Percentiles rank a stretch among this genome's conserved stretches.
These are phyloP conservation scores for Forsythia suspensa DNA, from an alignment of 257 asterid species.

Conservation along the genomic window DNA sequence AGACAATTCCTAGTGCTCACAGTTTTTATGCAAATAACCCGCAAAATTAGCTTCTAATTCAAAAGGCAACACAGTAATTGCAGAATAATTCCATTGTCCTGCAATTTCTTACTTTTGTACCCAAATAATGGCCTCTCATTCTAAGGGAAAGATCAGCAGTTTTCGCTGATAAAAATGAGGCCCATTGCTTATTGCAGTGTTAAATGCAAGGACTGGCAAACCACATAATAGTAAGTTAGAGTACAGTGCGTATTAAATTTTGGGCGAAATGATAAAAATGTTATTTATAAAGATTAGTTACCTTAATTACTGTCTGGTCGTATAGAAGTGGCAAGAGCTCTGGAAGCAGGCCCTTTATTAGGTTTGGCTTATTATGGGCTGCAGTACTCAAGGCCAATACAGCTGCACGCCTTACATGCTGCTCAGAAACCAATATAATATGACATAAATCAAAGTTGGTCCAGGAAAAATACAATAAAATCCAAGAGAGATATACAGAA, in stretches of 20 bases:
- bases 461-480: not conserved
- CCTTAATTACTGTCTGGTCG: constrained; percentile 97
- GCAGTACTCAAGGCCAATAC: constrained; percentile 98
- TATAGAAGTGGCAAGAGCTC: constrained; percentile 91
- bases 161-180: not conserved
- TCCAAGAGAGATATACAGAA: constrained; percentile 12
- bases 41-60: not conserved
- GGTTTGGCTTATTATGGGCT: constrained; percentile 96
- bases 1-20: not conserved
- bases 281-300: constrained; percentile 12
- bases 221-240: constrained; percentile 1
- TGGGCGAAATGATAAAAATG: not conserved
- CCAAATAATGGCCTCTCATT: constrained; percentile 2
- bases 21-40: not conserved
- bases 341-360: constrained; percentile 82
- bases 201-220: not conserved
- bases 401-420: constrained; percentile 99
- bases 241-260: not conserved
- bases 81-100: not conserved
- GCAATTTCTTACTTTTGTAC: not conserved
- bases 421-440: constrained; percentile 38
- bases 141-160: not conserved
- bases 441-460: constrained; percentile 13
- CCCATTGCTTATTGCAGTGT: not conserved
- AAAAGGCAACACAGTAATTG: not conserved